These are phyloP conservation scores for Eurotiales sp. DNA, from an alignment of 2,329 filamentous ascomycete genomes.

Conservation along the genomic window DNA sequence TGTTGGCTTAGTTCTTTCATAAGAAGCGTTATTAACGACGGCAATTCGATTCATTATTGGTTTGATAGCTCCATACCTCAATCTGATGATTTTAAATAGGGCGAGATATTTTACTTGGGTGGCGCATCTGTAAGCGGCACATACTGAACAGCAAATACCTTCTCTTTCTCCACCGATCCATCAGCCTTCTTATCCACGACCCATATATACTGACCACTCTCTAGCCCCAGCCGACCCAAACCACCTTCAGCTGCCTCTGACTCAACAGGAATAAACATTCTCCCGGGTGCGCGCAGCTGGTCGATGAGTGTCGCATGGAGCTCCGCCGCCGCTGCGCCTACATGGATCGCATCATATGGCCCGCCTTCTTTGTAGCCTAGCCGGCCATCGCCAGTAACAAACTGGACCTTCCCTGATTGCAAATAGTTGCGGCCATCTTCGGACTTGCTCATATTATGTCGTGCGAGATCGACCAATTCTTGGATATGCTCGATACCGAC, in stretches of 20 bases:
- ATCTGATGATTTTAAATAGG: neutral
- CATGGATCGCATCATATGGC: constrained; percentile 89
- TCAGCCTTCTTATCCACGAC: constrained; percentile 60
- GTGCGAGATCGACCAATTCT: constrained; percentile 59
- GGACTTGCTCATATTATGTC: constrained; percentile 63
- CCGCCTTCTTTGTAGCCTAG: constrained; percentile 58
- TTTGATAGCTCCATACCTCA: neutral
- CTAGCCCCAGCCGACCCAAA: constrained; percentile 18
- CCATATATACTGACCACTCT: constrained; percentile 55
- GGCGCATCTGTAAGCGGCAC: constrained; percentile 60
- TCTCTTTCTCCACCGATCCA: constrained; percentile 54
- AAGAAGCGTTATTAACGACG: neutral
- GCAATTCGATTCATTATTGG: neutral
- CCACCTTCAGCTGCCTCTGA: constrained; percentile 33
- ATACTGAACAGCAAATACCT: constrained; percentile 60
- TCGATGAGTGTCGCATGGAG: constrained; percentile 69
- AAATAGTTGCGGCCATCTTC: constrained; percentile 58
- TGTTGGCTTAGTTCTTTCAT: neutral
- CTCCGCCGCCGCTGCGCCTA: constrained; percentile 76
- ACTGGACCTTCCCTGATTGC: constrained; percentile 61
- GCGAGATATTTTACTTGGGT: constrained; percentile 31
- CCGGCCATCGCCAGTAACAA: constrained; percentile 71
- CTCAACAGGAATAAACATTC: constrained; percentile 64
- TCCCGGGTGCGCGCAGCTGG: constrained; percentile 74
- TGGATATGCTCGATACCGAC: constrained; percentile 73